Evolutionary conservation across 129 eudicot genomes (phyloP).

Genomic region (Heracleum sosnowskyi): DNA sequence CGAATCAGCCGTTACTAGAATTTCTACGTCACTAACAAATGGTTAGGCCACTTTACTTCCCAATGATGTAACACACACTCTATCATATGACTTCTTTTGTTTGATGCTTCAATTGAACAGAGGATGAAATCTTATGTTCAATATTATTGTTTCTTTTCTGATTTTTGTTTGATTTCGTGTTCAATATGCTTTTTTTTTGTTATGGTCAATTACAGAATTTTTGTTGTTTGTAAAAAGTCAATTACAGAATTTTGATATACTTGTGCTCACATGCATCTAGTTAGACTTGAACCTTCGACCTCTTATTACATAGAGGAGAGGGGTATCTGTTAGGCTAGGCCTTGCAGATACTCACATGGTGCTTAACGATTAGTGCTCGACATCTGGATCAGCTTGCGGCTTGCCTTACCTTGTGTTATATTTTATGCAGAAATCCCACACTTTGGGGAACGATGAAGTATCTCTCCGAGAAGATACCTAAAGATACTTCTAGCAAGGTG

Average conservation of each 20-base stretch:
- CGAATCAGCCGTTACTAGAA: no score
- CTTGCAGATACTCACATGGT: neutral
- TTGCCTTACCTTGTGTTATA: conserved; percentile 7
- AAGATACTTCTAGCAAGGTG: conserved; percentile 93
- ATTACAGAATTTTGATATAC: neutral
- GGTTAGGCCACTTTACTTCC: neutral
- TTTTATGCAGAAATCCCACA: conserved; percentile 79
- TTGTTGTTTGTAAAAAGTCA: neutral
- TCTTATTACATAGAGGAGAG: neutral
- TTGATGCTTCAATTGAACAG: neutral
- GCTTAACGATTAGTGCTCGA: no score
- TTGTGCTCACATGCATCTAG: neutral
- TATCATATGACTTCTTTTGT: neutral
- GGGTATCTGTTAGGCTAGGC: neutral
- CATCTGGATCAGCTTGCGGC: neutral
- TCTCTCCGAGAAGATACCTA: conserved; percentile 89
- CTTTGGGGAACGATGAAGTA: conserved; percentile 98
- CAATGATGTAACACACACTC: no score
- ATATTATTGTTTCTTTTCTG: neutral
- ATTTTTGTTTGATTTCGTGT: no score
- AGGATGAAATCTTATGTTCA: neutral
- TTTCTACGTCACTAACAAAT: no score
- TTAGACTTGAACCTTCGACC: neutral
- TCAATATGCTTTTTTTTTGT: no score
- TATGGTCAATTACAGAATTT: neutral